Percentiles rank a stretch among this genome's conserved stretches.
phyloP scores from a whole-genome alignment of 495 filamentous ascomycete genomes.

The Xylaria castorea region DNA sequence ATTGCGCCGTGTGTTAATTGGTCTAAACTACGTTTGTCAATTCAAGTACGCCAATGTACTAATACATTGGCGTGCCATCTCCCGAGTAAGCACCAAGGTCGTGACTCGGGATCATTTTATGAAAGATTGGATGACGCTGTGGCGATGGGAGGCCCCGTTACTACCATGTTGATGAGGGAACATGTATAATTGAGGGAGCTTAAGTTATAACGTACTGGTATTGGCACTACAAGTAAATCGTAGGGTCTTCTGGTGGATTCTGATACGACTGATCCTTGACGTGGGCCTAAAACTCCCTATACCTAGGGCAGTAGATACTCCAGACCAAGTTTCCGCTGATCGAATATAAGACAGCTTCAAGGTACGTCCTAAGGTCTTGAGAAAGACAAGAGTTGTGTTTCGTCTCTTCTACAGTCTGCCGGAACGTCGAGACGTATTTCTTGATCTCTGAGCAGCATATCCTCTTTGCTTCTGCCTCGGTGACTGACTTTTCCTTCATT shows the following conservation, averaged over 20 bases:
- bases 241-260: neutral
- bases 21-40: neutral
- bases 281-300: constrained; percentile 23
- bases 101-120: too few species aligned
- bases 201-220: neutral
- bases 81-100: neutral
- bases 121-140: neutral
- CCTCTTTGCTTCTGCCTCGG: constrained; percentile 35
- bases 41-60: neutral
- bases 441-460: constrained; percentile 30
- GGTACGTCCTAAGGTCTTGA: constrained; percentile 28
- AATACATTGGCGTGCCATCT: neutral
- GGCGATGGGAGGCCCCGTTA: neutral
- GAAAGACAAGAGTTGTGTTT: constrained; percentile 14
- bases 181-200: neutral
- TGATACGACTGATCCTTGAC: neutral
- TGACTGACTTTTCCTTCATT: constrained; percentile 39
- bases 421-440: constrained; percentile 6
- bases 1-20: neutral
- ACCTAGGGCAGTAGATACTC: constrained; percentile 44
- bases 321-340: constrained; percentile 42
- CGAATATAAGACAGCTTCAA: constrained; percentile 38
- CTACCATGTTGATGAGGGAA: neutral
- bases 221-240: neutral
- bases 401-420: constrained; percentile 9